Conservation (phyloP, 805 yeast genomes). For the Komagataella kurtzmanii region DNA sequence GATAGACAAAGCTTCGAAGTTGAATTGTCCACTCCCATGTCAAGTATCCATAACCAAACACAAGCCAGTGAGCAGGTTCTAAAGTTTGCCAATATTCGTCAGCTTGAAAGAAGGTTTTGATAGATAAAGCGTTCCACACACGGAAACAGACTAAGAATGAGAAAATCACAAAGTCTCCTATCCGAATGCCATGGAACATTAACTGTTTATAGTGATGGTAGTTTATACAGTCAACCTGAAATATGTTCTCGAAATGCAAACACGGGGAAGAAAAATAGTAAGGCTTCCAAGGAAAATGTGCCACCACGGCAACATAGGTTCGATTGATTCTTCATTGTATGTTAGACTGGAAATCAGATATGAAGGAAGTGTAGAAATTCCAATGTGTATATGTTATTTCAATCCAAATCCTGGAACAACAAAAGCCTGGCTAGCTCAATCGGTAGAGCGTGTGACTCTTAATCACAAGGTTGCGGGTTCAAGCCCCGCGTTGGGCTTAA, state of each 20-base stretch:
- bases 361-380: too few species aligned
- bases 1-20: slow-evolving; percentile 70
- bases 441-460: slow-evolving; percentile 1
- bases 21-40: slow-evolving; percentile 93
- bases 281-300: not conserved
- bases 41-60: slow-evolving; percentile 66
- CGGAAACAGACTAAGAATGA: slow-evolving; percentile 26
- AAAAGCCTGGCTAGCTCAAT: slow-evolving; percentile 1
- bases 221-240: not conserved
- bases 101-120: slow-evolving; percentile 80
- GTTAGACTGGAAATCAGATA: too few species aligned
- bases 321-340: too few species aligned
- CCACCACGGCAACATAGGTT: not conserved
- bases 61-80: slow-evolving; percentile 76
- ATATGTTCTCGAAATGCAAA: not conserved
- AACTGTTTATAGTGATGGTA: too few species aligned
- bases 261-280: not conserved
- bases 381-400: too few species aligned
- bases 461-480: slow-evolving; percentile 1
- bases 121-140: slow-evolving; percentile 46
- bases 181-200: not conserved
- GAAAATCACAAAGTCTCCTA: not conserved
- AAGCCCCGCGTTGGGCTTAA: slow-evolving; percentile 1
- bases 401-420: not conserved
- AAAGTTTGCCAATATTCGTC: slow-evolving; percentile 91